Evolutionary conservation across 116 monocot genomes (phyloP).

Genomic region (Phalaenopsis hybrid): DNA sequence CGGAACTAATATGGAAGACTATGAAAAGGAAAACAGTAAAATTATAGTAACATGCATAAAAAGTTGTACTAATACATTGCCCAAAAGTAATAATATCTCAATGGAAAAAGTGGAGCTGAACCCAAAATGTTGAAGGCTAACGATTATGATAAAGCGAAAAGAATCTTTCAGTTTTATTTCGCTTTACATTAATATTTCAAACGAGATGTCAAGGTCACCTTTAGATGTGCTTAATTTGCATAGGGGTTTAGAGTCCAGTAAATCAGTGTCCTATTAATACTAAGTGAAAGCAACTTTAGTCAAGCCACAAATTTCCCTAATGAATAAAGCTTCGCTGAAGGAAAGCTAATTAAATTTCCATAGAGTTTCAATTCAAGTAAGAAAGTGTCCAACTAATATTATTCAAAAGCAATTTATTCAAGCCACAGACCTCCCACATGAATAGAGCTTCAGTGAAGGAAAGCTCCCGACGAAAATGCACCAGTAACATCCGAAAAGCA

Average conservation of each 20-base stretch:
- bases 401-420: slow-evolving; percentile 8
- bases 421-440: slow-evolving; percentile 90
- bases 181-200: not conserved
- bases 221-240: not conserved
- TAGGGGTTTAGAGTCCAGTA: not conserved
- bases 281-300: not conserved
- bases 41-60: not conserved
- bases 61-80: not conserved
- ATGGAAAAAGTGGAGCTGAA: not conserved
- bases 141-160: not conserved
- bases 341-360: not conserved
- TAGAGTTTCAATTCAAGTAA: not conserved
- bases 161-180: not conserved
- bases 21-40: no score
- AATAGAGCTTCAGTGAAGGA: slow-evolving; percentile 74
- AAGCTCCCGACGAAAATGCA: slow-evolving; percentile 92
- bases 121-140: not conserved
- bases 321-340: no score
- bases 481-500: slow-evolving; percentile 87
- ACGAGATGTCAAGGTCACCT: not conserved
- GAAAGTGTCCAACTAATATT: not conserved
- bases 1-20: not conserved
- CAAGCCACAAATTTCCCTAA: no score
- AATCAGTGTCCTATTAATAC: slow-evolving; percentile 1
- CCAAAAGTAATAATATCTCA: no score